Evolutionary conservation across 106 monocot genomes (phyloP).

Genomic region (Vanilla planifolia): DNA sequence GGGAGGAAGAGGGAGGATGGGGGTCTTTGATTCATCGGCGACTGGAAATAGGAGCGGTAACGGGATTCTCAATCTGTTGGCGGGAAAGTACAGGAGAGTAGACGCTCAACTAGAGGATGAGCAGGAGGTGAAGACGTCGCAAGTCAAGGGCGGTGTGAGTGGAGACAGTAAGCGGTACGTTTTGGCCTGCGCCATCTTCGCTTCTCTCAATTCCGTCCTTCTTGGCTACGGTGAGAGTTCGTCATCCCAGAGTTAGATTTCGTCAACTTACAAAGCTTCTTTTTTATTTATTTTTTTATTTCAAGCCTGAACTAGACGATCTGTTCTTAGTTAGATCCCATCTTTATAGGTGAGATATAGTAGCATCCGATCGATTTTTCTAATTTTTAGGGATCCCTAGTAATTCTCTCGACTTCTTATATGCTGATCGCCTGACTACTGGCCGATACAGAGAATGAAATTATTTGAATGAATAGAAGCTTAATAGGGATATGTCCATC

Average conservation of each 20-base stretch:
- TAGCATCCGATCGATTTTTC: no score
- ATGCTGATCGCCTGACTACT: no score
- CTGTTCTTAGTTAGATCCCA: background rate
- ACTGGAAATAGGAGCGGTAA: conserved; percentile 21
- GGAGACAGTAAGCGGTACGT: conserved; percentile 55
- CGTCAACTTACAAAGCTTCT: background rate
- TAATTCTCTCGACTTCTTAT: no score
- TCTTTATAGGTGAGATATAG: no score
- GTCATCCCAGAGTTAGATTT: background rate
- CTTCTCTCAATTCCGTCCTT: conserved; percentile 92
- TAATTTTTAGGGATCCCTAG: no score
- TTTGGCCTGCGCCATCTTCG: conserved; percentile 83
- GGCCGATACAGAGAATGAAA: no score
- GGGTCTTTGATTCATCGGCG: background rate
- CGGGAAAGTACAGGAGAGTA: conserved; percentile 63
- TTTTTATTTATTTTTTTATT: background rate
- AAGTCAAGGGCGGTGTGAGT: background rate
- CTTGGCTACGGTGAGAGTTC: conserved; percentile 82
- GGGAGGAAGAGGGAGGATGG: background rate
- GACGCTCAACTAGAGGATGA: conserved; percentile 16
- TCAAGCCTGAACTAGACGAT: background rate
- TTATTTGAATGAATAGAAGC: no score
- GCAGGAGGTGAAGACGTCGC: background rate
- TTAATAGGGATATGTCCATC: no score
- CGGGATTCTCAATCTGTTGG: conserved; percentile 16